Evolutionary conservation across 441 rosid genomes (phyloP), one percentile per base, ranked within the genome.

Genomic region (Pelargonium fulgidum): DNA sequence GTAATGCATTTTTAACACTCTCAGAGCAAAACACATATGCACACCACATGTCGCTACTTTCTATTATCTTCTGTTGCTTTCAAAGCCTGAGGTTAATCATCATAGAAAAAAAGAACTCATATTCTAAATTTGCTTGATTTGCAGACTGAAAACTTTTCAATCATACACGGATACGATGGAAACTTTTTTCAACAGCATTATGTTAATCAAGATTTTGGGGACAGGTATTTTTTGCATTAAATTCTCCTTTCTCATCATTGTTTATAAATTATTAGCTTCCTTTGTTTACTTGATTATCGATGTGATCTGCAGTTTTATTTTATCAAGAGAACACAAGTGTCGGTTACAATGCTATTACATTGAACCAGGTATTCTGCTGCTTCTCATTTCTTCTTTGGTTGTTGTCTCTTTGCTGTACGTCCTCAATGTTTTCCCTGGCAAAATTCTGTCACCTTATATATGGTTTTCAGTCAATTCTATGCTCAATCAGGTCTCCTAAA

Each of bases 161-260:
- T 94, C 67, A 85, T 94, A n/a, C 80, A 81, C 73, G 88, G 81
- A 22, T 92, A 72, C 5, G 92, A 92, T 47, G 97, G 97, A 62
- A 76, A 67, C 70, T 77, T 81, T 68, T 91, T 87, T 72, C 86
- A 83, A 56, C 82, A 85, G 77, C 90, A 85, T 75, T 87, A 85
- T 73, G 47, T 89, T 26, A 61, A 70, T 70, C 82, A 78, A 12
- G 74, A 67, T 64, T 65, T 64, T 47, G 77, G 79, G 69, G 72
- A 84, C 61, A 80, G 96, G 96, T 93, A 84, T 29, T 54, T 11
- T 65, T 5, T 9, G 0, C 29, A 0, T 68, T 16, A 36, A 24
- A 39, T 22, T 58, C 41, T 67, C 41, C 8, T 12, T 67, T 26
- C 26, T 13, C 22, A 7, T 8, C 16, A 26, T 20, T 0, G 26